A percentile compares a stretch with the other conserved stretches of the same genome.
These are phyloP conservation scores for Spathaspora girioi DNA, from an alignment of 805 yeast species.

Conservation along the genomic window DNA sequence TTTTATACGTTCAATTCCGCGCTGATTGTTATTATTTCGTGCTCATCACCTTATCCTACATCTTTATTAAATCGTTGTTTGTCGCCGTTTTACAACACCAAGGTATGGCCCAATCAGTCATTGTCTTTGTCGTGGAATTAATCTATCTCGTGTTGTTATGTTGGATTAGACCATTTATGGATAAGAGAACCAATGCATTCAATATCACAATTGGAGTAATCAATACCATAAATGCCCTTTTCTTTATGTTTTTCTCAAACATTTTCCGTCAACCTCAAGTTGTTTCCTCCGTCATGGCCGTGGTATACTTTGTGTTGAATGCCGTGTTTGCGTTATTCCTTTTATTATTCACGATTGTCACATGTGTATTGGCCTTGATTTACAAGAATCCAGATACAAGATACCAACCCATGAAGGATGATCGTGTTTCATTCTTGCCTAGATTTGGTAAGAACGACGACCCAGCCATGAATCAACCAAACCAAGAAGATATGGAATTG, in stretches of 20 bases:
- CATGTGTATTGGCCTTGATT: constrained; percentile 79
- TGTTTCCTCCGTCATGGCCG: constrained; percentile 90
- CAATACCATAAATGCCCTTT: constrained; percentile 75
- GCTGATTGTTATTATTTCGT: constrained; percentile 88
- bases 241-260: constrained; percentile 86
- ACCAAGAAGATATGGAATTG: constrained; percentile 53
- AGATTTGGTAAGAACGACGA: constrained; percentile 39
- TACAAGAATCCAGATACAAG: constrained; percentile 93
- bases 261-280: constrained; percentile 78
- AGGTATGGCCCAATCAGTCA: constrained; percentile 80
- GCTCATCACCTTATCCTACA: constrained; percentile 57
- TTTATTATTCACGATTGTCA: constrained; percentile 79
- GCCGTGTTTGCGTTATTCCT: constrained; percentile 84
- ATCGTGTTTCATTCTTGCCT: constrained; percentile 92
- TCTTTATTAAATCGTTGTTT: constrained; percentile 70
- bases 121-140: constrained; percentile 74
- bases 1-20: constrained; percentile 84
- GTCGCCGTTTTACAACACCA: constrained; percentile 80
- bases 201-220: constrained; percentile 82
- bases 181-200: constrained; percentile 89
- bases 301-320: constrained; percentile 83
- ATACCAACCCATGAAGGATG: constrained; percentile 95
- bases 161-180: constrained; percentile 85
- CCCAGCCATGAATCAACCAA: constrained; percentile 16
- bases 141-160: constrained; percentile 62